Evolutionary conservation across 1,139 yeast genomes (phyloP), one percentile per base, ranked within the genome.

Genomic region (Trichomonascaceae sp.): DNA sequence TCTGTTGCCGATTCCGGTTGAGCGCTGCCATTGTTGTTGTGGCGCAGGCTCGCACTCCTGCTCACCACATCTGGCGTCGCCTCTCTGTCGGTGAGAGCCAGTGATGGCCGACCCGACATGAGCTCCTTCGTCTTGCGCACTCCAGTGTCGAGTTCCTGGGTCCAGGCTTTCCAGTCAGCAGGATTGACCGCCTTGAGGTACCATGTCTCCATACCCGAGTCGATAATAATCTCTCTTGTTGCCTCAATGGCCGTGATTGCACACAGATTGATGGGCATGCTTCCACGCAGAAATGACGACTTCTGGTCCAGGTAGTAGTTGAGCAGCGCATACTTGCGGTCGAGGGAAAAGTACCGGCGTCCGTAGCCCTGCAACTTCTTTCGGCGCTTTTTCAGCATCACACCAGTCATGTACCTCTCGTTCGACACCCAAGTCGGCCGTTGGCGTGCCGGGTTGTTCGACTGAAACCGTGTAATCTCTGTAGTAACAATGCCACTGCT

Each of bases 141-240:
- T 20, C 23, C 23, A n/a, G 30, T 58, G 45, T 76, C 74, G 43
- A 85, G 69, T 0, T 94, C 93, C 32, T 74, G 68, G 6, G 80
- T 72, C 98, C 98, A 89, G 6, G 73, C 66, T 29, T 71, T 68
- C 65, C 85, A 89, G 44, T 81, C 89, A 3, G 65, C 63, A 13
- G 57, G 57, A 37, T 68, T 73, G 29, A 68, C 59, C 0, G 96
- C 82, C 47, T 79, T 80, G 43, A 89, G 63, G 32, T 74, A 75
- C 98, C 98, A 89, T 13, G 82, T 75, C 53, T 89, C 98, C 76
- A 89, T 77, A 2, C 98, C 98, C 0, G 96, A 84, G 54, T 89
- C 97, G 42, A 89, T 69, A 35, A 79, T 76, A 32, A 89, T 74
- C 46, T 80, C 80, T 34, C 73, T 61, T 17, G 72, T 71, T 35